phyloP scores from a whole-genome alignment of 306 rosid genomes.

The Luffa acutangula region DNA sequence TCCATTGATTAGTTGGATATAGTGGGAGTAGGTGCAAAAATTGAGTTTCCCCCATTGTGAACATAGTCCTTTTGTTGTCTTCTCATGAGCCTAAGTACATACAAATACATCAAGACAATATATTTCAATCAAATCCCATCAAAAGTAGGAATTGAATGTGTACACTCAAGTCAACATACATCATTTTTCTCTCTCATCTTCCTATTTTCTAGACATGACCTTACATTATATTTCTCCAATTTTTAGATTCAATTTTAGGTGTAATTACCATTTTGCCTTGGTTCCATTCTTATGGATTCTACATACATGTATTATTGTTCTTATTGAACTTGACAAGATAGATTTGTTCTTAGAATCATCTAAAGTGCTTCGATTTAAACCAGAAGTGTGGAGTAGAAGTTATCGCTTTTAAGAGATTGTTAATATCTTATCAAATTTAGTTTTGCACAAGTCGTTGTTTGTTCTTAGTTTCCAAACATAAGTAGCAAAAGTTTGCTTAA shows the following conservation, averaged over 20 bases:
- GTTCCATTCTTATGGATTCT: neutral
- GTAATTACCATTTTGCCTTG: neutral
- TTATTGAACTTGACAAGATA: no score
- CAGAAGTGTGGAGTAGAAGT: no score
- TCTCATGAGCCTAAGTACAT: neutral
- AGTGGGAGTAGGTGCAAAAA: conserved; percentile 7
- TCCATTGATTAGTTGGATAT: neutral
- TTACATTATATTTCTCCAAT: neutral
- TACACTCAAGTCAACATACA: neutral
- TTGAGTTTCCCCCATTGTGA: neutral
- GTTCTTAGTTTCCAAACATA: no score
- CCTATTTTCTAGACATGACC: neutral
- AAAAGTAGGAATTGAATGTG: neutral
- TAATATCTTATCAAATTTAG: no score
- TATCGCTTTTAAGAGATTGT: no score
- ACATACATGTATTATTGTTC: neutral
- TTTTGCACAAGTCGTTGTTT: no score
- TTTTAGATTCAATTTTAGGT: neutral
- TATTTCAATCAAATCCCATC: neutral
- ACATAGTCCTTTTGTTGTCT: neutral
- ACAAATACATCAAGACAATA: neutral
- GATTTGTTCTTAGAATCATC: no score
- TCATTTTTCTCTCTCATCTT: neutral
- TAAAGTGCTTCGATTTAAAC: no score
- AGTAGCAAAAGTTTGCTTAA: no score